Conservation (phyloP, 768 basidiomycete species). For the Leucogyrophana mollusca region DNA sequence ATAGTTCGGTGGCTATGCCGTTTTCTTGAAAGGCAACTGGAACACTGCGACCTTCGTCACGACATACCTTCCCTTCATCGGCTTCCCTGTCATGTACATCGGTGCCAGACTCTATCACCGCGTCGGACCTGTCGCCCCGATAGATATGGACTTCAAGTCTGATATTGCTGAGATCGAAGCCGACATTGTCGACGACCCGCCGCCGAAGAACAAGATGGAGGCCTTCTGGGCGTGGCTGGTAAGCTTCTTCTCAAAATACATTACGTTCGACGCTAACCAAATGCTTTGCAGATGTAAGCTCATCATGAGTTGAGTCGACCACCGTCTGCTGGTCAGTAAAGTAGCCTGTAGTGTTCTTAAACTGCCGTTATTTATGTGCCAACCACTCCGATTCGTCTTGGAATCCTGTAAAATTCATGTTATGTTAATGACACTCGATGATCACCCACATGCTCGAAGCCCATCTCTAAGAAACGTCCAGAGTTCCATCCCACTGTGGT, state of each 20-base stretch:
- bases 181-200: constrained; percentile 66
- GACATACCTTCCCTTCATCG: constrained; percentile 66
- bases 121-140: constrained; percentile 26
- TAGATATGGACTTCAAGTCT: constrained; percentile 84
- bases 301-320: too few species aligned
- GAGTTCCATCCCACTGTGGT: too few species aligned
- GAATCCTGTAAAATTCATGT: too few species aligned
- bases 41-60: constrained; percentile 68
- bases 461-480: too few species aligned
- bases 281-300: too few species aligned
- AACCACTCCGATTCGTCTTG: too few species aligned
- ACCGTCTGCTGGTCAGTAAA: too few species aligned
- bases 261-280: too few species aligned
- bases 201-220: constrained; percentile 65
- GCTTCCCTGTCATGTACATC: constrained; percentile 77
- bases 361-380: too few species aligned
- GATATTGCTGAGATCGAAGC: constrained; percentile 72
- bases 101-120: constrained; percentile 48
- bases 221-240: constrained; percentile 83
- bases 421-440: too few species aligned
- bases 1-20: constrained; percentile 48
- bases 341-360: too few species aligned
- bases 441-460: too few species aligned
- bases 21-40: constrained; percentile 58
- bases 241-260: constrained; percentile 30